Evolutionary conservation across 176 grass and related monocot genomes (phyloP).

Genomic region (Saccharum officinarum): DNA sequence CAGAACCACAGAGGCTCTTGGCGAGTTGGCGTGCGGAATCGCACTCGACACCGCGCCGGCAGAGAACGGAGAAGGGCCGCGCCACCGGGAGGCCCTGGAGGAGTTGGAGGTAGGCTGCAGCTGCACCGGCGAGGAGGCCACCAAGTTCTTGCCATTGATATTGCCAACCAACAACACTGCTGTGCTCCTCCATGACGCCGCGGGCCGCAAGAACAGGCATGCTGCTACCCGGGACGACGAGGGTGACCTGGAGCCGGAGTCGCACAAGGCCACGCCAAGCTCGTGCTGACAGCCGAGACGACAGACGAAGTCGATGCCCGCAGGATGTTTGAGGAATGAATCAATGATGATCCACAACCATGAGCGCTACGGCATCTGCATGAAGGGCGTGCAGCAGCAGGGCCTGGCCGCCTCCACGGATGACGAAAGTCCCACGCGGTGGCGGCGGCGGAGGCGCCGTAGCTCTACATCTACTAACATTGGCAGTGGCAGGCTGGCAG

Average conservation of each 20-base stretch:
- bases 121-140: too few species aligned
- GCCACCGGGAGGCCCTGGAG: too few species aligned
- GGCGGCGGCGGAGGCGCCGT: neutral
- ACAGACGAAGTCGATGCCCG: slow-evolving; percentile 19
- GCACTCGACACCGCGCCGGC: too few species aligned
- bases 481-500: too few species aligned
- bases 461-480: too few species aligned
- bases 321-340: slow-evolving; percentile 50
- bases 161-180: too few species aligned
- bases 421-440: neutral
- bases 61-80: too few species aligned
- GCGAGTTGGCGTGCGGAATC: too few species aligned
- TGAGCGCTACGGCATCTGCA: slow-evolving; percentile 16
- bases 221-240: neutral
- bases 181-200: neutral
- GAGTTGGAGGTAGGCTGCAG: too few species aligned
- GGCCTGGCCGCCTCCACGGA: neutral
- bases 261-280: slow-evolving; percentile 40
- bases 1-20: too few species aligned
- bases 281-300: neutral
- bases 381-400: slow-evolving; percentile 27
- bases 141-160: too few species aligned
- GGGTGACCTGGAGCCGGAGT: slow-evolving; percentile 9
- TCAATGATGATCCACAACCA: slow-evolving; percentile 43
- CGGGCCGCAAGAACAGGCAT: slow-evolving; percentile 24